These are phyloP conservation scores for Chaetoceros tenuissimus DNA, from an alignment of 108 stramenopile genomes.

Conservation along the genomic window DNA sequence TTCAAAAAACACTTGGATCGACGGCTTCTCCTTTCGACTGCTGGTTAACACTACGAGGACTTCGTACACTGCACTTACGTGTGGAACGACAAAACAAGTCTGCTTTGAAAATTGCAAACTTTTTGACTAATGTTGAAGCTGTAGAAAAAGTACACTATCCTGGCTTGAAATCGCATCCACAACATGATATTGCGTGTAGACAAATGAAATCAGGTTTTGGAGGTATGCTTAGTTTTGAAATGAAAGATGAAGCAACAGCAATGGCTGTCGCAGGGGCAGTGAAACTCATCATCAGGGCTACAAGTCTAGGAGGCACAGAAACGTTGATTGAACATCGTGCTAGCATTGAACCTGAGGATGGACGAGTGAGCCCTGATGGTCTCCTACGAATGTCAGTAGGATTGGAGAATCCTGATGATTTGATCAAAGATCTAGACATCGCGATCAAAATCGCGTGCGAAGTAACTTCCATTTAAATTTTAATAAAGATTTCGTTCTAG, in stretches of 20 bases:
- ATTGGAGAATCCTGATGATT: constrained; percentile 73
- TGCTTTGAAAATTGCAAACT: constrained; percentile 49
- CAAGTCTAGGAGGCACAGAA: constrained; percentile 95
- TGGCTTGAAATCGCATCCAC: constrained; percentile 77
- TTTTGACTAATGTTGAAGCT: constrained; percentile 8
- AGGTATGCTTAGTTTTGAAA: constrained; percentile 88
- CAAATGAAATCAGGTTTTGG: constrained; percentile 59
- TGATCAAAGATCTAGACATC: constrained; percentile 63
- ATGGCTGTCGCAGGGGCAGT: constrained; percentile 75
- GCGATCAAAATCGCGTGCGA: constrained; percentile 41
- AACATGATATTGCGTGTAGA: constrained; percentile 65
- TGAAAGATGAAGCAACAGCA: constrained; percentile 50
- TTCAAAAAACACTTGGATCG: constrained; percentile 52
- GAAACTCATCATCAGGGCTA: constrained; percentile 66
- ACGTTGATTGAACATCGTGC: constrained; percentile 89
- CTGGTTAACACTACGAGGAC: constrained; percentile 83
- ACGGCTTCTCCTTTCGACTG: constrained; percentile 76
- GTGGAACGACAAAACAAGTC: constrained; percentile 59
- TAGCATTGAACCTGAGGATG: constrained; percentile 71
- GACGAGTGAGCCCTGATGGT: constrained; percentile 60
- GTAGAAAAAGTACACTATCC: constrained; percentile 83
- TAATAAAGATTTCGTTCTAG: too few relatives aligned
- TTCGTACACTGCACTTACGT: constrained; percentile 72
- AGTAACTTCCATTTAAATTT: too few relatives aligned
- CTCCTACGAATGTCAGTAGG: constrained; percentile 87